Evolutionary conservation across 352 stramenopile genomes (phyloP), one percentile per base, ranked within the genome.

Genomic region (Saprolegnia parasitica): DNA sequence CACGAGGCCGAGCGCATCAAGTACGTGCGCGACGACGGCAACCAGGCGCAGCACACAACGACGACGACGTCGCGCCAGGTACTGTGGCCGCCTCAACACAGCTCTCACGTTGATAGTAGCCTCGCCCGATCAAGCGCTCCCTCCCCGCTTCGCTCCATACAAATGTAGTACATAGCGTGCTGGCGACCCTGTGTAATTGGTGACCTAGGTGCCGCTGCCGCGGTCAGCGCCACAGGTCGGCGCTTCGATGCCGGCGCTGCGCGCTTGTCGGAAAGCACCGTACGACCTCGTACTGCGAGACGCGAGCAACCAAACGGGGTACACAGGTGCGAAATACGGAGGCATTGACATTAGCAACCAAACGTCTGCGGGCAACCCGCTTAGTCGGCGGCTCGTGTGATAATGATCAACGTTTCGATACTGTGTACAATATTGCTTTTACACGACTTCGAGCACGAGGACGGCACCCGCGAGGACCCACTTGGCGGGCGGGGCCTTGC

Each of bases 381-480:
- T 90, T 5, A 35, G 29, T 35, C 29, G 29, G 29, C 29, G 29
- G 2, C 29, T 35, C 29, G 29, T 35, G 29, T 35, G 29, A 35
- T 35, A 35, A 62, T n/a, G n/a, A n/a, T n/a, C n/a, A n/a, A n/a
- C n/a, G n/a, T n/a, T n/a, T n/a, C 29, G 29, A 35, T 35, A 35
- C 2, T 35, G 29, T 35, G 29, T 35, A 35, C 29, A 35, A 35
- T 35, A 35, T 35, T 35, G 29, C 5, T 35, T 49, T 61, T 72
- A 93, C 13, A 90, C 80, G 18, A 96, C 77, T 71, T 98, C 91
- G 79, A 98, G 85, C 16, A 97, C 78, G 71, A 97, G 81, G 26
- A 89, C 87, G 0, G 95, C 90, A 21, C 90, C 90, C 10, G 90
- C 91, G 37, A 98, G 78, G 11, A 96, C 78, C 91, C 91, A 98